Evolutionary conservation across 176 grass and related monocot genomes (phyloP), one percentile per base, ranked within the genome.

Genomic region (Aegilops bicornis): DNA sequence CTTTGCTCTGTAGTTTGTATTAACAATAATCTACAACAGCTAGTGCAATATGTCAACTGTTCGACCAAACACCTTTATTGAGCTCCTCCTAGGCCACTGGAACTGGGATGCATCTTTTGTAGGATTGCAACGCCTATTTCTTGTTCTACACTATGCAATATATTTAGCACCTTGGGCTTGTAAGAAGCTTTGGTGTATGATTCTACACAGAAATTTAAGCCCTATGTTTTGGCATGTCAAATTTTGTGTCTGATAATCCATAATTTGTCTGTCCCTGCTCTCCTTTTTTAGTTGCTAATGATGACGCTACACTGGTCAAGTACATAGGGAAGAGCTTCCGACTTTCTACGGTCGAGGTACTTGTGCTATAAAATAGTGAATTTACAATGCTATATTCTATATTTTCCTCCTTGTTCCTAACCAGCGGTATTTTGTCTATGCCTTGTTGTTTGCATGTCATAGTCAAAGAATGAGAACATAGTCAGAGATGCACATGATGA

Each of bases 321-420:
- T 79, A 88, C 84, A 94, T 98, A 33, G 96, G 91, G 27, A 95
- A 96, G 86, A 98, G 91, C 67, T 98, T 98, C 84, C 87, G 93
- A 77, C 86, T 94, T 74, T 98, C 91, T 88, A 88, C 91, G 42
- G 88, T 98, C 58, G 88, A 96, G 93, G 96, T 98, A 91, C 42
- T 10, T 74, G 19, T 75, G 31, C 8, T 82, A 35, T 39, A 58
- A 69, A 88, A 29, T 64, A 80, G 65, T 67, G 27, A 39, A 35
- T 36, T 69, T 81, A 29, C 5, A 40, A 43, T 62, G 45, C 29
- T 63, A 85, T 90, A 69, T 82, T 83, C 6, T 84, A 8, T 79
- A 30, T 1, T 35, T 32, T 58, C 22, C 25, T 10, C 22, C 58
- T 74, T 36, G 13, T 69, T 86, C 12, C 40, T 83, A 75, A 87